Conservation (phyloP, 73 alveolate genomes). For the Tetrahymena borealis region DNA sequence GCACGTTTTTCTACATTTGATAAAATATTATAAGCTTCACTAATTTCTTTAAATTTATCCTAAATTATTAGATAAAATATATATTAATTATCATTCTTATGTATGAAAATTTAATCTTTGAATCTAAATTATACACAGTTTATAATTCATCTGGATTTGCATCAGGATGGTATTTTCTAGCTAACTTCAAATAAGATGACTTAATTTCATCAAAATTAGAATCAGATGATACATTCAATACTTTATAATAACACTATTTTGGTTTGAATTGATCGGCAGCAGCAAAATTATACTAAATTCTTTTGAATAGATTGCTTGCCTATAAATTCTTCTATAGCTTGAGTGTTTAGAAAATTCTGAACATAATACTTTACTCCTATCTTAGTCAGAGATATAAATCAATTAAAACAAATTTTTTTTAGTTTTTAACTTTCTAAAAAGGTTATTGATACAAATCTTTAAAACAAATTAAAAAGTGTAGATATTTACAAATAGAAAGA, state of each 20-base stretch:
- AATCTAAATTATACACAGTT: neutral
- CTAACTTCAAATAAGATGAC: conserved; percentile 57
- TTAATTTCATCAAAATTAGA: conserved; percentile 63
- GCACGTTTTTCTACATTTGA: conserved; percentile 33
- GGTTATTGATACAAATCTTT: too few species aligned
- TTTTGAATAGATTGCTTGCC: neutral
- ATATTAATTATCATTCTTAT: too few species aligned
- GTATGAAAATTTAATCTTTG: neutral
- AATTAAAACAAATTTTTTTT: too few species aligned
- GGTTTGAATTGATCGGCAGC: neutral
- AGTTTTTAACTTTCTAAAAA: too few species aligned
- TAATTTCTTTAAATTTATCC: conserved; percentile 43
- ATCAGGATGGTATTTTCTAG: conserved; percentile 82
- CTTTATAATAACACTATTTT: conserved; percentile 44
- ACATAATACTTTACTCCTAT: too few species aligned
- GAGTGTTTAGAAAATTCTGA: neutral
- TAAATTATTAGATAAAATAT: neutral
- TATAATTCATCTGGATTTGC: conserved; percentile 22
- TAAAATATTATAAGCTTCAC: conserved; percentile 39
- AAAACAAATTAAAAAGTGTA: too few species aligned
- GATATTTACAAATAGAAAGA: too few species aligned
- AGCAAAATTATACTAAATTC: neutral
- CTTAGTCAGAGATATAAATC: too few species aligned
- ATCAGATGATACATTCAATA: conserved; percentile 58
- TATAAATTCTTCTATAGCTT: neutral